Conservation (phyloP, 2,329 filamentous ascomycete genomes). For the Aspergillus sp. region DNA sequence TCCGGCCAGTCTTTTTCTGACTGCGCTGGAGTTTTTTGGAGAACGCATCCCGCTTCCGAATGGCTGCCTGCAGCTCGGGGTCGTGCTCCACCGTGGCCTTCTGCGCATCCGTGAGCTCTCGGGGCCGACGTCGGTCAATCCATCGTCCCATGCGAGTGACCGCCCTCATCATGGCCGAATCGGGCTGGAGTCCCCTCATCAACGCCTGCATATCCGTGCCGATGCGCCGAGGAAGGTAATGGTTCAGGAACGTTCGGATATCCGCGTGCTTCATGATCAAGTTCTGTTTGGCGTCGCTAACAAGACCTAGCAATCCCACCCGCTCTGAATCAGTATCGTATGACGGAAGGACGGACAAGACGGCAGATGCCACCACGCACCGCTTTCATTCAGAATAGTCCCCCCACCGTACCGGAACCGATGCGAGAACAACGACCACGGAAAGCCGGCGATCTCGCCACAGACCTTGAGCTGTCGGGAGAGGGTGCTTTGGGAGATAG, state of each 20-base stretch:
- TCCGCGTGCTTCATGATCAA: constrained; percentile 5
- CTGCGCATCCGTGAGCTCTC: background rate
- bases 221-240: constrained; percentile 1
- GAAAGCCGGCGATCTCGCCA: background rate
- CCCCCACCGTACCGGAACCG: background rate
- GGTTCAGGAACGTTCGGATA: constrained; percentile 2
- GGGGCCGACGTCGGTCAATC: background rate
- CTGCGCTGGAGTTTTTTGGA: background rate
- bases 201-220: background rate
- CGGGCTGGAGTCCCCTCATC: background rate
- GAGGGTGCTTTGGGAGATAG: background rate
- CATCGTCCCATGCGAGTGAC: background rate
- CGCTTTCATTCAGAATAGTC: constrained; percentile 1
- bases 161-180: background rate
- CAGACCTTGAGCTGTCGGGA: background rate
- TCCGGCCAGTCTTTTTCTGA: background rate
- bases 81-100: background rate
- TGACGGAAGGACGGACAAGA: background rate
- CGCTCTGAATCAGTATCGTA: background rate
- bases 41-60: background rate
- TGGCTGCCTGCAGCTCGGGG: background rate
- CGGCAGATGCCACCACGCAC: background rate
- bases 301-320: background rate
- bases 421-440: background rate
- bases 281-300: constrained; percentile 1